phyloP scores from a whole-genome alignment of 2,329 filamentous ascomycete species.

The Phaeomoniella chlamydospora region DNA sequence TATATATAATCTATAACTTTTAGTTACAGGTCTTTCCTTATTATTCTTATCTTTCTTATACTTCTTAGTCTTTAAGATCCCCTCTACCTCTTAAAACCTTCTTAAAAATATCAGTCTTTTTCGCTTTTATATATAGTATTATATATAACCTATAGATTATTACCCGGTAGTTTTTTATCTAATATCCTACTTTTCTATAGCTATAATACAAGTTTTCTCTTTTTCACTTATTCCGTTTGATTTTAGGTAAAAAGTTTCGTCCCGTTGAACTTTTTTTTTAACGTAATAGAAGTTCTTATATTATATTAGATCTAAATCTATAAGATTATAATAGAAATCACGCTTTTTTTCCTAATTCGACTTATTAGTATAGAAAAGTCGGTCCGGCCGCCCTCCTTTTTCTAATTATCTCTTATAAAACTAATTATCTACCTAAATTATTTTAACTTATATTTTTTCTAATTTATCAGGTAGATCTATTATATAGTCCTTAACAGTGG shows the following conservation, averaged over 20 bases:
- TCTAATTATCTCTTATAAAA: constrained; percentile 1
- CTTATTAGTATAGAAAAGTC: not conserved
- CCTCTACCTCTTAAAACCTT: too few species aligned
- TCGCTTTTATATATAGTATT: too few species aligned
- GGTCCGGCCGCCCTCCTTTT: not conserved
- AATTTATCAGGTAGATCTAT: not conserved
- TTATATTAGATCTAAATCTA: not conserved
- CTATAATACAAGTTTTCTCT: not conserved
- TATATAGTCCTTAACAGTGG: not conserved
- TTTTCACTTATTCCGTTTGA: not conserved
- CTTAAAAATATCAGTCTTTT: too few species aligned
- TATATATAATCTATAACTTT: too few species aligned
- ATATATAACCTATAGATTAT: not conserved
- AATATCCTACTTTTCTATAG: not conserved
- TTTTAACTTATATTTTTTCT: not conserved
- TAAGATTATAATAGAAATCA: not conserved
- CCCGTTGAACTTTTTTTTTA: not conserved
- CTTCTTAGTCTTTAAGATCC: too few species aligned
- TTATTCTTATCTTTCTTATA: too few species aligned
- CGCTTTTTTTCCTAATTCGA: not conserved
- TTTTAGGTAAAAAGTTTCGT: not conserved
- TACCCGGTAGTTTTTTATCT: not conserved
- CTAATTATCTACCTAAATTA: constrained; percentile 1
- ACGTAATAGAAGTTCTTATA: not conserved
- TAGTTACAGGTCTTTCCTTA: too few species aligned